Percentiles rank a stretch among this genome's conserved stretches.
Conservation (phyloP, 2,329 filamentous ascomycete genomes). For the Fusarium globosum region DNA sequence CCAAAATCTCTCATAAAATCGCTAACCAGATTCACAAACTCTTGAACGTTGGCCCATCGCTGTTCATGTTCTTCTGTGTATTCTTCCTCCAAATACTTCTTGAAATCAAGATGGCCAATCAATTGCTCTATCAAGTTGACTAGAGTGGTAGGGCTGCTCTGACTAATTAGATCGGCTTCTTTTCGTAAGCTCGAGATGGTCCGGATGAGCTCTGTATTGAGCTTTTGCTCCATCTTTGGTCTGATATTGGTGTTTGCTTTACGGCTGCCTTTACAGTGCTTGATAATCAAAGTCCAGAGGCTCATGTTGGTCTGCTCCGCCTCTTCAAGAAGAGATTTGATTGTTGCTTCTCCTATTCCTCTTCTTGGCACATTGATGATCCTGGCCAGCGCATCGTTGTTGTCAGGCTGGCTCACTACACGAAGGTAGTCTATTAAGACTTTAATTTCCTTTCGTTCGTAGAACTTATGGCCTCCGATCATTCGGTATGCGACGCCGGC, state of each 20-base stretch:
- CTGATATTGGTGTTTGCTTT: constrained; percentile 61
- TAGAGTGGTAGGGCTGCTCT: constrained; percentile 50
- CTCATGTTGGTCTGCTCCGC: constrained; percentile 76
- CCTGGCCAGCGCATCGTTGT: constrained; percentile 85
- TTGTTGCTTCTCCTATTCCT: constrained; percentile 82
- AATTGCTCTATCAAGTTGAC: constrained; percentile 63
- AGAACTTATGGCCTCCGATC: constrained; percentile 91
- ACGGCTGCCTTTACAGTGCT: constrained; percentile 63
- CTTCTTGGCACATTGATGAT: constrained; percentile 88
- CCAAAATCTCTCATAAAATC: constrained; percentile 70
- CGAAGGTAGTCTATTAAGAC: constrained; percentile 88
- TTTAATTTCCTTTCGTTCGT: constrained; percentile 90
- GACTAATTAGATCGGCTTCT: constrained; percentile 44
- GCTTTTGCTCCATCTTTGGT: constrained; percentile 63
- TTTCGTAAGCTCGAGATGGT: constrained; percentile 52
- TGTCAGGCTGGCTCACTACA: constrained; percentile 83
- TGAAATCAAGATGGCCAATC: constrained; percentile 75
- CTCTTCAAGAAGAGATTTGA: constrained; percentile 79
- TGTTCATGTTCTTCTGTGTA: constrained; percentile 81
- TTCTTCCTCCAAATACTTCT: constrained; percentile 77
- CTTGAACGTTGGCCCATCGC: constrained; percentile 89
- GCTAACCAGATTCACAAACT: constrained; percentile 82
- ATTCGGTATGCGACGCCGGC: constrained; percentile 89
- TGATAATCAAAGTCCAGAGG: constrained; percentile 78
- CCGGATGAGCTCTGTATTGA: constrained; percentile 62